Conservation (phyloP, 768 basidiomycete genomes). For the Clavulina sp. region DNA sequence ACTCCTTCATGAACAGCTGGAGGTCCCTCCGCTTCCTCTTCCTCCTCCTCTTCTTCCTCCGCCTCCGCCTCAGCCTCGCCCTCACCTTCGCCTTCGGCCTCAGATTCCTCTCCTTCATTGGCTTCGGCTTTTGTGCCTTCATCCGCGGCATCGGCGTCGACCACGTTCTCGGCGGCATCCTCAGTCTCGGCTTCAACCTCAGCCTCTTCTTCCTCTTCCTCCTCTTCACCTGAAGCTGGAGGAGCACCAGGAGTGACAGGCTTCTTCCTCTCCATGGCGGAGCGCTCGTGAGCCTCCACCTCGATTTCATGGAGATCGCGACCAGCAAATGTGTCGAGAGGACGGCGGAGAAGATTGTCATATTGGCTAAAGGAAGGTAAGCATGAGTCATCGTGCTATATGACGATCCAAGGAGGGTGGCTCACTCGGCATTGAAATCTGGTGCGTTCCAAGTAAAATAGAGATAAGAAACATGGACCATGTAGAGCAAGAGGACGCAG, state of each 20-base stretch:
- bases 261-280: not conserved
- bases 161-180: too few relatives aligned
- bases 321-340: not conserved
- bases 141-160: too few relatives aligned
- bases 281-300: not conserved
- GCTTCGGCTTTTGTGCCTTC: too few relatives aligned
- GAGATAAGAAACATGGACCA: not conserved
- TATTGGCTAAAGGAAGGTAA: not conserved
- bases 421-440: not conserved
- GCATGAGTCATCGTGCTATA: not conserved
- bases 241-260: too few relatives aligned
- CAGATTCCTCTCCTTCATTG: too few relatives aligned
- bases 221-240: too few relatives aligned
- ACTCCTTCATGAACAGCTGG: not conserved
- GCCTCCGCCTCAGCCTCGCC: too few relatives aligned
- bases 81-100: too few relatives aligned
- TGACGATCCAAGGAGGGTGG: not conserved
- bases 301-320: conserved; percentile 1
- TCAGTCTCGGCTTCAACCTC: too few relatives aligned
- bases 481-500: not conserved
- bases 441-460: not conserved
- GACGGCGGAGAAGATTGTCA: not conserved
- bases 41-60: too few relatives aligned
- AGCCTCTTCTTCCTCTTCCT: too few relatives aligned
- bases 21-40: too few relatives aligned